Conservation (phyloP, 2,329 filamentous ascomycete species). For the Sodiomyces alkalinus region DNA sequence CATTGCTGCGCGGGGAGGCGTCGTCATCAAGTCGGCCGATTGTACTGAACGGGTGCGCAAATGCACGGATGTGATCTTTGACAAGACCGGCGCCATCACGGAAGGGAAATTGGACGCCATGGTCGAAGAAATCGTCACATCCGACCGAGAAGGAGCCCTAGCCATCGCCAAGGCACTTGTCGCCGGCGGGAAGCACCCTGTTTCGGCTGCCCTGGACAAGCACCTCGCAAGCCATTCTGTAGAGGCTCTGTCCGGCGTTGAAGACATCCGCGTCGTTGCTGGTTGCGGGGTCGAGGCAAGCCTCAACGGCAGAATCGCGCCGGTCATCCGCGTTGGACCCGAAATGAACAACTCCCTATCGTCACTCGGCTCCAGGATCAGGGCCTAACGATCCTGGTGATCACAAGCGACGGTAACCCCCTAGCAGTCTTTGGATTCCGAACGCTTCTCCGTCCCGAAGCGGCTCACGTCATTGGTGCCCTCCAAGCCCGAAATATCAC, state of each 20-base stretch:
- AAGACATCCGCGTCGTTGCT: constrained; percentile 19
- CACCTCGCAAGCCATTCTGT: constrained; percentile 18
- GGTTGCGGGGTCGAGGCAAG: constrained; percentile 24
- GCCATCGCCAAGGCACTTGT: constrained; percentile 15
- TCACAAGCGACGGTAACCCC: constrained; percentile 13
- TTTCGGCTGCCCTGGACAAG: constrained; percentile 29
- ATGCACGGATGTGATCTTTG: constrained; percentile 41
- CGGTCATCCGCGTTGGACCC: constrained; percentile 31
- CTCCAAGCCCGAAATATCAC: constrained; percentile 30
- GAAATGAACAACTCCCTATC: constrained; percentile 9
- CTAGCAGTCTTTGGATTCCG: constrained; percentile 33
- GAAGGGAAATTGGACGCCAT: constrained; percentile 21
- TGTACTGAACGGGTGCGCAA: constrained; percentile 36
- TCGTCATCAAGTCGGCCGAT: constrained; percentile 42
- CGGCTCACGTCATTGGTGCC: constrained; percentile 24
- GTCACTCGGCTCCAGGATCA: constrained; percentile 8
- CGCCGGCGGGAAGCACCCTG: constrained; percentile 30
- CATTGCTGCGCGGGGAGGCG: constrained; percentile 37
- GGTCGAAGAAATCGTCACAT: constrained; percentile 9
- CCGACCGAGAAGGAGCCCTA: constrained; percentile 10
- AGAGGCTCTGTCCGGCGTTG: constrained; percentile 1
- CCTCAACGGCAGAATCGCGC: constrained; percentile 15
- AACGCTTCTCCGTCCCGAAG: constrained; percentile 20
- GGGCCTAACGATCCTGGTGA: constrained; percentile 13
- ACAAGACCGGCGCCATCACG: constrained; percentile 52